Evolutionary conservation across 805 yeast genomes (phyloP).

Genomic region (Debaryomyces maramus): DNA sequence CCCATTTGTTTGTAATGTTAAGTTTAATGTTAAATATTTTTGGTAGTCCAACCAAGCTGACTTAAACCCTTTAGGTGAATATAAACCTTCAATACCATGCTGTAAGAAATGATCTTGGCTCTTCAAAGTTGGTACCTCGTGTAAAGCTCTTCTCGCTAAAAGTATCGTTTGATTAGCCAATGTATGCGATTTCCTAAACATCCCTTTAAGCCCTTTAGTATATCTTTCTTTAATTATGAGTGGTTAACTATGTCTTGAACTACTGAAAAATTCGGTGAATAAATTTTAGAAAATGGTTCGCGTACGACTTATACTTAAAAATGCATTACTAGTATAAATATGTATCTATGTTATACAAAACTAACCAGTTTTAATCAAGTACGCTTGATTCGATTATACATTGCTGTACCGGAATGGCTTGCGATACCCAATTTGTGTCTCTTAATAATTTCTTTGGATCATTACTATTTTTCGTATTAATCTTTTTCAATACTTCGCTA

Average conservation of each 20-base stretch:
- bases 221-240: not conserved
- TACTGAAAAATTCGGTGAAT: slow-evolving; percentile 7
- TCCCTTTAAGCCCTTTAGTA: not conserved
- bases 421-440: slow-evolving; percentile 71
- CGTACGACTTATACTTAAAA: slow-evolving; percentile 1
- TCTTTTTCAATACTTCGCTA: slow-evolving; percentile 28
- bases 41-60: slow-evolving; percentile 85
- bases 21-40: slow-evolving; percentile 55
- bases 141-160: slow-evolving; percentile 42
- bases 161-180: not conserved
- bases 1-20: slow-evolving; percentile 68
- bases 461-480: slow-evolving; percentile 20
- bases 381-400: slow-evolving; percentile 7
- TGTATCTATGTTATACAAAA: no score
- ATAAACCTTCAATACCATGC: slow-evolving; percentile 64
- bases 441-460: slow-evolving; percentile 55
- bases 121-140: slow-evolving; percentile 61
- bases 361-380: not conserved
- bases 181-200: slow-evolving; percentile 6
- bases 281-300: not conserved
- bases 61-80: slow-evolving; percentile 63
- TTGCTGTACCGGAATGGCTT: slow-evolving; percentile 51
- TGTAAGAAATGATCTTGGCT: slow-evolving; percentile 36
- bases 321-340: no score
- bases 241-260: not conserved